These are phyloP conservation scores for Mycena citricolor DNA, from an alignment of 1,284 basidiomycete genomes.

Conservation along the genomic window DNA sequence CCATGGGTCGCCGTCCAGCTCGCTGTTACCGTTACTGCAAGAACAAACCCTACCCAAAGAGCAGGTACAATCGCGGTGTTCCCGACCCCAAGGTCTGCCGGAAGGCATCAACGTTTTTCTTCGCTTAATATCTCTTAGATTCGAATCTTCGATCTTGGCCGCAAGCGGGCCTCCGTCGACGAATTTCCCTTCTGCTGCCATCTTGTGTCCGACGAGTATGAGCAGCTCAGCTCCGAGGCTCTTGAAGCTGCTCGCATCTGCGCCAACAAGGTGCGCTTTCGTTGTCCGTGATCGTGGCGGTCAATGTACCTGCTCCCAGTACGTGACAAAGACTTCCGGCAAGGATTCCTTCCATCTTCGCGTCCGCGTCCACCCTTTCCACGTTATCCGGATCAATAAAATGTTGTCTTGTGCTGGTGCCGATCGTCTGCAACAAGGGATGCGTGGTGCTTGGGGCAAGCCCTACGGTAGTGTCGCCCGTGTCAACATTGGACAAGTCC, in stretches of 20 bases:
- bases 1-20: slow-evolving; percentile 95
- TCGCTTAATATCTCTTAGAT: slow-evolving; percentile 50
- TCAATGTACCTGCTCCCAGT: slow-evolving; percentile 36
- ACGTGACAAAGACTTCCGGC: slow-evolving; percentile 96
- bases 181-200: slow-evolving; percentile 98
- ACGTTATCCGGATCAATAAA: slow-evolving; percentile 99
- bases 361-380: slow-evolving; percentile 98
- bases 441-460: slow-evolving; percentile 99
- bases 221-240: slow-evolving; percentile 95
- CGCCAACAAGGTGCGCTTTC: slow-evolving; percentile 83
- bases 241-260: slow-evolving; percentile 99
- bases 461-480: slow-evolving; percentile 95
- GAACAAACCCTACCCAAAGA: slow-evolving; percentile 96
- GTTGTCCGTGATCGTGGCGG: neutral
- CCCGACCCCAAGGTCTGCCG: slow-evolving; percentile 80
- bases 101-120: too few relatives aligned
- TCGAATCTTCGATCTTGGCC: slow-evolving; percentile 91
- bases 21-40: slow-evolving; percentile 98
- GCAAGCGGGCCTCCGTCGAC: slow-evolving; percentile 93
- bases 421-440: slow-evolving; percentile 91
- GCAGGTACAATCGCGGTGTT: slow-evolving; percentile 97
- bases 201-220: slow-evolving; percentile 97
- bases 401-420: slow-evolving; percentile 34
- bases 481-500: slow-evolving; percentile 96
- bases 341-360: slow-evolving; percentile 99